Base-by-base conservation (phyloP, 2,329 filamentous ascomycete species). In the Fusarium nelsonii region DNA sequence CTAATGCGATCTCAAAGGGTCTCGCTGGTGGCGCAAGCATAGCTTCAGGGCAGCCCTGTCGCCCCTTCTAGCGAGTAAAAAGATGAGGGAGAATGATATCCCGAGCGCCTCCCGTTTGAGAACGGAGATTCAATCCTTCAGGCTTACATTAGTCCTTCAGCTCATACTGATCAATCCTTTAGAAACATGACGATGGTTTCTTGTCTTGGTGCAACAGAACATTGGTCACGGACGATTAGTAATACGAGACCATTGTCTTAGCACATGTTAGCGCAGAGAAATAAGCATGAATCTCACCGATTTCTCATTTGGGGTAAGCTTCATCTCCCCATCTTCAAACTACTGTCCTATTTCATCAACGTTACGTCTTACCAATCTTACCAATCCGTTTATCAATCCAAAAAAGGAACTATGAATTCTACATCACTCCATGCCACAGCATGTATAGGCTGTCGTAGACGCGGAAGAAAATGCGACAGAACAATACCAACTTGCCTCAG, bases 171-270 rank as follows among this genome's bases (percentile, higher is more conserved):
- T 34, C 10, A 36, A 14, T 8, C 2, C 23, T 23, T 23, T 5
- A 23, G 23, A 23, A 23, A 23, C 4, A 23, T 23, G 23, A 23
- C 23, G 4, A 23, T 23, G 34, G n/a, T 28, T 14, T 14, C 33
- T 36, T 36, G 33, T 14, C 33, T 46, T 56, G 32, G 32, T 15
- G 16, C 16, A 28, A n/a, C 10, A 30, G 8, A 3, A 4, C 6
- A 45, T 62, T 62, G 58, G 34, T 63, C 57, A 62, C 46, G 46
- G 20, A 39, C 12, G 18, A 28, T 62, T 16, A 23, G 28, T 54
- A 63, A 45, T 34, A 32, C 8, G 33, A 12, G 8, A 36, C 41
- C 26, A 32, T 30, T 55, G 23, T 23, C 23, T 23, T 6, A 23
- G 23, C 23, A 23, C 23, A 23, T 23, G 23, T 23, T 23, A 23